Evolutionary conservation across 306 rosid species (phyloP).

Genomic region (Corylus americana): DNA sequence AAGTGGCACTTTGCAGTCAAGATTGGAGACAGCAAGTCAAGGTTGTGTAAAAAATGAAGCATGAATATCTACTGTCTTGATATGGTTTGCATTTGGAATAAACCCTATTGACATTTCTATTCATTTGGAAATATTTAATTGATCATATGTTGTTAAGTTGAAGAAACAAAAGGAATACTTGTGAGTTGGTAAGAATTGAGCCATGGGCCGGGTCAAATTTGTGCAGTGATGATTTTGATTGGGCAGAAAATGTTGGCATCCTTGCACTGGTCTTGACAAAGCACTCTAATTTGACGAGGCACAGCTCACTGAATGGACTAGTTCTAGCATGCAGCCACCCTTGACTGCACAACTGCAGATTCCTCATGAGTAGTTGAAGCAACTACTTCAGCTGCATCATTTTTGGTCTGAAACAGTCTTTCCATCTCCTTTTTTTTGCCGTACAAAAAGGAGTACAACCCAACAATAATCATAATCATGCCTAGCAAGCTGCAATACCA

Average conservation of each 20-base stretch:
- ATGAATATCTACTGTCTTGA: neutral
- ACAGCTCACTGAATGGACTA: no score
- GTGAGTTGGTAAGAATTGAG: no score
- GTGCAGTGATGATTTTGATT: no score
- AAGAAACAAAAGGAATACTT: no score
- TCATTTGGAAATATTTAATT: no score
- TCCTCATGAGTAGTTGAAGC: constrained; percentile 14
- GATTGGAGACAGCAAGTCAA: no score
- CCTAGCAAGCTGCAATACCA: constrained; percentile 54
- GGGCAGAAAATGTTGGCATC: no score
- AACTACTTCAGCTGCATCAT: constrained; percentile 16
- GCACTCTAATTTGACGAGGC: no score
- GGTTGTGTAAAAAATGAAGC: no score
- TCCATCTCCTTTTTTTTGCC: constrained; percentile 46
- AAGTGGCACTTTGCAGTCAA: neutral
- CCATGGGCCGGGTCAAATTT: no score
- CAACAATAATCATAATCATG: constrained; percentile 48
- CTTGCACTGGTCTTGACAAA: no score
- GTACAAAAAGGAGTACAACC: constrained; percentile 64
- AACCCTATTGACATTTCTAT: neutral
- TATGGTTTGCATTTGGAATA: neutral
- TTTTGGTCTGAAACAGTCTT: neutral
- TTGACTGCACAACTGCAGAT: constrained; percentile 20
- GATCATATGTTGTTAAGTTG: no score
- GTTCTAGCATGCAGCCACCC: neutral